A percentile compares a stretch with the other conserved stretches of the same genome.
These are phyloP conservation scores for Cyberlindnera euphorbiiphila DNA, from an alignment of 805 yeast species.

Conservation along the genomic window DNA sequence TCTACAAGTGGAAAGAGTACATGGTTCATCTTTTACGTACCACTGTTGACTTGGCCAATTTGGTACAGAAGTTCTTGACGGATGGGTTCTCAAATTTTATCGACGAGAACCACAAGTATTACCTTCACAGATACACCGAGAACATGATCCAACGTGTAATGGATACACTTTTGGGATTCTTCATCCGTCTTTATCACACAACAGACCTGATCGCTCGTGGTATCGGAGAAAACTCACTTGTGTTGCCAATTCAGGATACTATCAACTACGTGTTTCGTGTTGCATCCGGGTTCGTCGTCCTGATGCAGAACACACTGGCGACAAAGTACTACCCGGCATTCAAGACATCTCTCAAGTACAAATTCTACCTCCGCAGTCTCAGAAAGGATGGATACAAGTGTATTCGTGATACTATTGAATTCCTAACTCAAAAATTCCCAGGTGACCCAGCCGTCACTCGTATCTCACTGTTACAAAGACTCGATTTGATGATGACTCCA, in stretches of 20 bases:
- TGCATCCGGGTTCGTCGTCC: conserved; percentile 18
- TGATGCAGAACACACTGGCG: conserved; percentile 25
- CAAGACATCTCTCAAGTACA: conserved; percentile 23
- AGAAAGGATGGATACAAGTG: conserved; percentile 25
- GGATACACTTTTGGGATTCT: conserved; percentile 13
- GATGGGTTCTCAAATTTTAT: conserved; percentile 15
- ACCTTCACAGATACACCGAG: conserved; percentile 19
- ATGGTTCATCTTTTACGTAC: conserved; percentile 3
- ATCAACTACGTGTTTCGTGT: conserved; percentile 8
- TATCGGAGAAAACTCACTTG: conserved; percentile 6
- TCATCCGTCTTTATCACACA: conserved; percentile 22
- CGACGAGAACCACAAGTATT: conserved; percentile 16
- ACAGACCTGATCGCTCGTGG: conserved; percentile 20
- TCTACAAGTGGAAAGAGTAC: conserved; percentile 13
- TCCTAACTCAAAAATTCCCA: conserved; percentile 19
- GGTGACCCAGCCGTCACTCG: conserved; percentile 20
- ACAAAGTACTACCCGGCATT: conserved; percentile 24
- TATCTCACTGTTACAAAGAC: conserved; percentile 13
- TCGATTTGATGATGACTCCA: conserved; percentile 17
- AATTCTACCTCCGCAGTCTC: conserved; percentile 23
- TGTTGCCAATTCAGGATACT: conserved; percentile 4
- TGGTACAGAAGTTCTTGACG: conserved; percentile 16
- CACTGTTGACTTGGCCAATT: conserved; percentile 17
- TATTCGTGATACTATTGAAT: conserved; percentile 22
- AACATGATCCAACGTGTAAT: conserved; percentile 21